phyloP scores from a whole-genome alignment of 2,329 filamentous ascomycete species.

The Sclerotinia glacialis region DNA sequence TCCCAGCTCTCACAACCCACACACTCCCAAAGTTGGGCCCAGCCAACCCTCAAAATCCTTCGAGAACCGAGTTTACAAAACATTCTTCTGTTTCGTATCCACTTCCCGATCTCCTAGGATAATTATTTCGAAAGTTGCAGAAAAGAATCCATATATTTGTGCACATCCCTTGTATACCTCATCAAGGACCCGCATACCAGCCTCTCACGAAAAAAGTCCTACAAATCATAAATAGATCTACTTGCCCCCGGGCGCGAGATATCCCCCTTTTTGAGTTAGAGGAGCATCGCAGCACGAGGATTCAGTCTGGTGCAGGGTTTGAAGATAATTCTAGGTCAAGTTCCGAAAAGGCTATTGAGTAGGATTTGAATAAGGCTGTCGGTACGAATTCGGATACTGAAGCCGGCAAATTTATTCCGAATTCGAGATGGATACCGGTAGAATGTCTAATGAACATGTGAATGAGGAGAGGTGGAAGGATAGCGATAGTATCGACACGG shows the following conservation, averaged over 20 bases:
- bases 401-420: background rate
- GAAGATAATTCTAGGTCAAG: background rate
- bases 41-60: background rate
- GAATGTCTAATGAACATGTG: background rate
- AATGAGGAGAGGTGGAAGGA: conserved; percentile 4
- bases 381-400: background rate
- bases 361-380: background rate
- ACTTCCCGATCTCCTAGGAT: background rate
- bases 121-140: conserved; percentile 1
- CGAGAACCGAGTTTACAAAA: background rate
- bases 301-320: conserved; percentile 9
- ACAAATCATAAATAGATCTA: conserved; percentile 3
- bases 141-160: conserved; percentile 7
- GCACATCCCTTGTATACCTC: background rate
- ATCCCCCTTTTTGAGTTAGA: background rate
- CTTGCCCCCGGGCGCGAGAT: background rate
- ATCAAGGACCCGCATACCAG: background rate
- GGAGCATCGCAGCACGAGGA: conserved; percentile 1
- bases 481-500: conserved; percentile 10
- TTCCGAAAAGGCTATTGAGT: background rate
- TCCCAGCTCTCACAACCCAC: background rate
- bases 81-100: background rate
- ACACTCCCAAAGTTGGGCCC: background rate
- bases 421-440: conserved; percentile 5
- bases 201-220: background rate